A percentile compares a stretch with the other conserved stretches of the same genome.
phyloP scores from a whole-genome alignment of 106 monocot species.

The Dendrobium chrysotoxum region DNA sequence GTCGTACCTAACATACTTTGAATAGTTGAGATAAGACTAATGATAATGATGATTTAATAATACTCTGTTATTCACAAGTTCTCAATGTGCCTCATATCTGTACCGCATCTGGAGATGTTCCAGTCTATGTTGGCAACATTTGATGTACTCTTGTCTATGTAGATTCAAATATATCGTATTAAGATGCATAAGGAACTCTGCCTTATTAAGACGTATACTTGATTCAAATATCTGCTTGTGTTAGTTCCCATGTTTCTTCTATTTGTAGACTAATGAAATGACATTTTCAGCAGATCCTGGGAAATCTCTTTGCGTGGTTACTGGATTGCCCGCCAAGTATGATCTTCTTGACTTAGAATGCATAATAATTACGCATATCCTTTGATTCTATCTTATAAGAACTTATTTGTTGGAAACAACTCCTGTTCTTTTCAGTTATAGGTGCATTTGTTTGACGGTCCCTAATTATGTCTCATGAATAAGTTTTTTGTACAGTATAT shows the following conservation, averaged over 20 bases:
- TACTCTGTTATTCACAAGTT: not conserved
- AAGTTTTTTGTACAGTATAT: not conserved
- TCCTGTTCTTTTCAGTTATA: not conserved
- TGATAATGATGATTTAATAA: not conserved
- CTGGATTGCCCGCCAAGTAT: constrained; percentile 83
- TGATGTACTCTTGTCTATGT: not conserved
- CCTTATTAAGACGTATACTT: not conserved
- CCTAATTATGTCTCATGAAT: not conserved
- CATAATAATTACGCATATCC: not conserved
- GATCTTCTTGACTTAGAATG: not conserved
- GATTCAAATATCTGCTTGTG: not conserved
- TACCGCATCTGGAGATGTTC: not conserved
- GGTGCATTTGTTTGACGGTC: not conserved
- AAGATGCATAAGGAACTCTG: not conserved
- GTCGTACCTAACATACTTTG: not conserved
- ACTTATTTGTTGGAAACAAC: not conserved
- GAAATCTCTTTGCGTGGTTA: constrained; percentile 62
- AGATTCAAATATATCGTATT: not conserved
- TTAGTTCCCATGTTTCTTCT: constrained; percentile 1
- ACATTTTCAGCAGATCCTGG: constrained; percentile 47
- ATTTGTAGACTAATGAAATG: constrained; percentile 6
- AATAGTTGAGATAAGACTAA: not conserved
- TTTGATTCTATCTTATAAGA: not conserved
- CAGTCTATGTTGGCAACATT: not conserved
- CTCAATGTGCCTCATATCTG: not conserved